Base-by-base conservation (phyloP, 1,284 basidiomycete genomes). In the Puccinia horiana region DNA sequence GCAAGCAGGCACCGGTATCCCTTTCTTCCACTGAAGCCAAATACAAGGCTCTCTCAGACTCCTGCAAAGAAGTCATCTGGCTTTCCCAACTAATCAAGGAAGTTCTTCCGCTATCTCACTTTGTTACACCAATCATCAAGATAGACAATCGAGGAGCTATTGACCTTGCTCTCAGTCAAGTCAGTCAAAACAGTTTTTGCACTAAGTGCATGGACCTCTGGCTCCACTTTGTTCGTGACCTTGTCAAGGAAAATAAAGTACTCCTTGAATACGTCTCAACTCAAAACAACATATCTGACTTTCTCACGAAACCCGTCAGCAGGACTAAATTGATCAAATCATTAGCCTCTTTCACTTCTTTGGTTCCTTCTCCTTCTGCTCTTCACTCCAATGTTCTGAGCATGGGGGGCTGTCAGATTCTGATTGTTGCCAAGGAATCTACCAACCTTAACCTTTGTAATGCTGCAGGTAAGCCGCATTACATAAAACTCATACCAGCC, bases 41-140 rank as follows among this genome's bases (percentile, higher is more conserved):
- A 26, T 77, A 63, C 58, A 77, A 77, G 35, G 54, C 75, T 3
- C 70, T 49, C 14, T 49, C 32, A 3, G 70, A 73, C 26, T 16
- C 70, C 42, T 26, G 6, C 26, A 73, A 49, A 49, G 70, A 73
- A 26, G 29, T 35, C 23, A 6, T 29, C 8, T 73, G 70, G 70
- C 5, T 37, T 8, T 2, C 1, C 5, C 37, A 69, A 18, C n/a
- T 69, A 6, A 40, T n/a, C n/a, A 9, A 69, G 12, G 65, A 69
- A 20, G 42, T 69, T n/a, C 29, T 58, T 16, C 8, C n/a, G 5
- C 5, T 11, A 6, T 29, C 5, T 9, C 6, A 6, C 56, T 6
- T n/a, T 5, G 9, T 2, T 35, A 40, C 32, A 4, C 12, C 35
- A 2, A 9, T 69, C 35, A 40, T 69, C 11, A 32, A 32, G 11